Evolutionary conservation across 2,329 filamentous ascomycete genomes (phyloP).

Genomic region (Spiromastix sp.): DNA sequence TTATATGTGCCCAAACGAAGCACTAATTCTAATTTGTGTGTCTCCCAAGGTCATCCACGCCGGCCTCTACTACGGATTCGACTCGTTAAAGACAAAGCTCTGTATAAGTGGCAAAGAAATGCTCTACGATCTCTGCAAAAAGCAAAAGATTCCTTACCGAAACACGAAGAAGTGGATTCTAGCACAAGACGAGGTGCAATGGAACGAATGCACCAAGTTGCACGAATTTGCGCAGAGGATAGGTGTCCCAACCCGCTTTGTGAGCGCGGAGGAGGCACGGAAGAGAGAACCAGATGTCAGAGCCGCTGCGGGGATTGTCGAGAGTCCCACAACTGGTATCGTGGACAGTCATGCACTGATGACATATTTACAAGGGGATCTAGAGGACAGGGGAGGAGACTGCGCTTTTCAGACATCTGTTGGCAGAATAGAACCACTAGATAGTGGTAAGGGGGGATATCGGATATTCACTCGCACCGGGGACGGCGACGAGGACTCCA

Average conservation of each 20-base stretch:
- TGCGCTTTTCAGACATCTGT: constrained; percentile 61
- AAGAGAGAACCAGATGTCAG: constrained; percentile 63
- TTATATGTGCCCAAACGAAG: not conserved
- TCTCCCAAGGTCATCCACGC: constrained; percentile 95
- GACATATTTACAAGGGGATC: constrained; percentile 64
- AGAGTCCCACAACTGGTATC: constrained; percentile 79
- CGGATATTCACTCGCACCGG: constrained; percentile 43
- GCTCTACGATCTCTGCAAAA: constrained; percentile 67
- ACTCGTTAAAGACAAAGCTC: constrained; percentile 69
- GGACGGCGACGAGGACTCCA: constrained; percentile 35
- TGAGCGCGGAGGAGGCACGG: constrained; percentile 52
- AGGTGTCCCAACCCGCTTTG: constrained; percentile 61
- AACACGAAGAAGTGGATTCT: constrained; percentile 92
- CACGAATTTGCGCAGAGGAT: constrained; percentile 45
- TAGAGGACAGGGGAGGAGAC: constrained; percentile 67
- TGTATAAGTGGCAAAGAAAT: constrained; percentile 68
- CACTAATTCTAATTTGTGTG: not conserved
- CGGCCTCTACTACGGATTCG: constrained; percentile 75
- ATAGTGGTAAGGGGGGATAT: constrained; percentile 58
- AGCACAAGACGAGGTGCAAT: constrained; percentile 66
- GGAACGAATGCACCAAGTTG: constrained; percentile 43
- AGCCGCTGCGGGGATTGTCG: constrained; percentile 64
- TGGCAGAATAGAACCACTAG: constrained; percentile 44
- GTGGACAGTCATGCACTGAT: constrained; percentile 80
- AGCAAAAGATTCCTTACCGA: constrained; percentile 56